Evolutionary conservation across 2,329 filamentous ascomycete species (phyloP), one percentile per base, ranked within the genome.

Genomic region (Alternaria gansuensis): DNA sequence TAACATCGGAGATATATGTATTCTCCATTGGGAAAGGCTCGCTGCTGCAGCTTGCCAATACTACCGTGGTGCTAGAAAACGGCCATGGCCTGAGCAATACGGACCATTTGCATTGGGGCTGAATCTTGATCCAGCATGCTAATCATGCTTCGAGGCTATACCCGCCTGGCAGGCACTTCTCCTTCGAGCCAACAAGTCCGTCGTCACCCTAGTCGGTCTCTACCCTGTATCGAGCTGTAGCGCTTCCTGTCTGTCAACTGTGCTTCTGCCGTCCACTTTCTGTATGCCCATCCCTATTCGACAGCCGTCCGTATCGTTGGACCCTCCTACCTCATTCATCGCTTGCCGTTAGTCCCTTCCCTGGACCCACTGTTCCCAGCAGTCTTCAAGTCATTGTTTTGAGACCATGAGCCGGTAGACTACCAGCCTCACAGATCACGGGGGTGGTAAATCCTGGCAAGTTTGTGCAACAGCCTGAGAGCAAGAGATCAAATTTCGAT

Each of bases 31-130:
- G 77, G 78, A 73, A 74, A 76, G 73, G 75, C 66, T 76, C 75
- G 77, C 75, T 75, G 71, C 78, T 81, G 79, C 79, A 81, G 78
- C 78, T 77, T 77, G 71, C 78, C 77, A 79, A 78, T 79, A 76
- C 76, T 77, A 80, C 77, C 75, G 73, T 78, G 73, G 75, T 77
- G 76, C 76, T 78, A 75, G 74, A 75, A 68, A 73, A 75, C 69
- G 74, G 74, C 60, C 73, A 75, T 78, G 77, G 78, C 73, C 78
- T 80, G 77, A 80, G 78, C 77, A 76, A 79, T 79, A 76, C 77
- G 73, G 68, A 77, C 72, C 68, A 69, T 68, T 72, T 70, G 76
- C 70, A 74, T 69, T 71, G 78, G 79, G 79, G 78, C 79, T 81
- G 78, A 81, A 77, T 78, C 72, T 73, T 76, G 75, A 77, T 75